These are phyloP conservation scores for Ceratobasidium theobromae DNA, from an alignment of 1,284 basidiomycete genomes.

Conservation along the genomic window DNA sequence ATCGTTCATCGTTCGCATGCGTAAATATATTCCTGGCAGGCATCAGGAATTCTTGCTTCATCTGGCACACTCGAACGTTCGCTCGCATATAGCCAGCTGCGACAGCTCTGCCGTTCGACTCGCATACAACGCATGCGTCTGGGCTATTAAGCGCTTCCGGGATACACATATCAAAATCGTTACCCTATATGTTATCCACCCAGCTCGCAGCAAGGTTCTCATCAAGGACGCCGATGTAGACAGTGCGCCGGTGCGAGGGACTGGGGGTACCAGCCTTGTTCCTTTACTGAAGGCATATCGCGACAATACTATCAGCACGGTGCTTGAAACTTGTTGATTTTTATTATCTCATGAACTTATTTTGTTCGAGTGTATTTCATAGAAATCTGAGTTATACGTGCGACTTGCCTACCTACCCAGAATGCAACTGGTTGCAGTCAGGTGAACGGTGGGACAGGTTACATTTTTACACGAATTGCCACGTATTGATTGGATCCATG, in stretches of 20 bases:
- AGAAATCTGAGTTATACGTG: neutral
- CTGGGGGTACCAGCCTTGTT: conserved; percentile 52
- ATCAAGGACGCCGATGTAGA: conserved; percentile 26
- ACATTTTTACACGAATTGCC: too few species aligned
- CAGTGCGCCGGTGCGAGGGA: conserved; percentile 46
- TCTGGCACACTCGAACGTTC: conserved; percentile 45
- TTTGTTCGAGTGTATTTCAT: neutral
- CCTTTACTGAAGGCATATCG: conserved; percentile 48
- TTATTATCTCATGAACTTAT: neutral
- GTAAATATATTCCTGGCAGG: conserved; percentile 52
- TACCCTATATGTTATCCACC: conserved; percentile 49
- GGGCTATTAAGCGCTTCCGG: conserved; percentile 49
- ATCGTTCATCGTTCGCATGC: conserved; percentile 52
- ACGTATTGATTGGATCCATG: too few species aligned
- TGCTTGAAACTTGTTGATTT: neutral
- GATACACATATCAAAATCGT: conserved; percentile 55
- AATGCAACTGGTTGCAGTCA: too few species aligned
- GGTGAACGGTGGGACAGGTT: too few species aligned
- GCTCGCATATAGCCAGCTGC: conserved; percentile 39
- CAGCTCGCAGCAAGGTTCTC: conserved; percentile 37
- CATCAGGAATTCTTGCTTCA: conserved; percentile 57
- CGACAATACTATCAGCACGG: conserved; percentile 23
- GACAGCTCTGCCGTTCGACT: conserved; percentile 39
- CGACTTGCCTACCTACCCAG: neutral
- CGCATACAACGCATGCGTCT: conserved; percentile 50